These are phyloP conservation scores for Trichoderma orchidacearum DNA, from an alignment of 495 filamentous ascomycete species.

Conservation along the genomic window DNA sequence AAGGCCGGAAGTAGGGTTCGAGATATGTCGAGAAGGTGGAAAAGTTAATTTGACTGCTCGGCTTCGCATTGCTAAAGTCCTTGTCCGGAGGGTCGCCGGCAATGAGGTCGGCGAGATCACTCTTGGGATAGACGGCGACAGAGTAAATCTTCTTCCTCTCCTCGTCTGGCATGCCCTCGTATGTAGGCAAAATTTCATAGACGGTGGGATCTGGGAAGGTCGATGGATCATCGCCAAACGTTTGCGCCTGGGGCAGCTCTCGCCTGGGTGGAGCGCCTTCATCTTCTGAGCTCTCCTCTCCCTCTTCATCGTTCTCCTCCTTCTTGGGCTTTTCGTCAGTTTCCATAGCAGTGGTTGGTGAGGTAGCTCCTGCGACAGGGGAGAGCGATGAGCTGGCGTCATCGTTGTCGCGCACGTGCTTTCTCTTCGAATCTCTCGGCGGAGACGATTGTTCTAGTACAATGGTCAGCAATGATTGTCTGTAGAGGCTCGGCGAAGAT, in stretches of 20 bases:
- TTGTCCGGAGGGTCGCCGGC: conserved; percentile 81
- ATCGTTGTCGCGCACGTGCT: conserved; percentile 34
- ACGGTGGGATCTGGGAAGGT: conserved; percentile 86
- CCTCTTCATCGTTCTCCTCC: conserved; percentile 33
- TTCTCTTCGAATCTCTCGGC: conserved; percentile 26
- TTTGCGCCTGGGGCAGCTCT: conserved; percentile 56
- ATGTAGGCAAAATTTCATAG: conserved; percentile 75
- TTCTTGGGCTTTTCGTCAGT: conserved; percentile 35
- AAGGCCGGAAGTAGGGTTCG: conserved; percentile 80
- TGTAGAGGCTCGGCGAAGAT: not conserved
- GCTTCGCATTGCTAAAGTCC: conserved; percentile 91
- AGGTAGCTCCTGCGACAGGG: conserved; percentile 30
- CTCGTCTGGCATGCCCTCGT: conserved; percentile 60
- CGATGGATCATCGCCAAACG: conserved; percentile 85
- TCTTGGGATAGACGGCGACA: conserved; percentile 67
- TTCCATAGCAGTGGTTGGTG: conserved; percentile 31
- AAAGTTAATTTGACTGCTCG: conserved; percentile 81
- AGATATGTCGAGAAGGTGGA: conserved; percentile 78
- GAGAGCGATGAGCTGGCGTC: conserved; percentile 55
- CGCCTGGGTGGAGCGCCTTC: conserved; percentile 71
- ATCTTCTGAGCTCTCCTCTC: conserved; percentile 48
- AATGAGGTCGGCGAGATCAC: conserved; percentile 70
- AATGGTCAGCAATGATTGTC: conserved; percentile 1
- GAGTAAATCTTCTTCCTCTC: conserved; percentile 76
- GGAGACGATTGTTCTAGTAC: conserved; percentile 31